Conservation (phyloP, 352 stramenopile genomes). For the Thraustochytrium sp. region DNA sequence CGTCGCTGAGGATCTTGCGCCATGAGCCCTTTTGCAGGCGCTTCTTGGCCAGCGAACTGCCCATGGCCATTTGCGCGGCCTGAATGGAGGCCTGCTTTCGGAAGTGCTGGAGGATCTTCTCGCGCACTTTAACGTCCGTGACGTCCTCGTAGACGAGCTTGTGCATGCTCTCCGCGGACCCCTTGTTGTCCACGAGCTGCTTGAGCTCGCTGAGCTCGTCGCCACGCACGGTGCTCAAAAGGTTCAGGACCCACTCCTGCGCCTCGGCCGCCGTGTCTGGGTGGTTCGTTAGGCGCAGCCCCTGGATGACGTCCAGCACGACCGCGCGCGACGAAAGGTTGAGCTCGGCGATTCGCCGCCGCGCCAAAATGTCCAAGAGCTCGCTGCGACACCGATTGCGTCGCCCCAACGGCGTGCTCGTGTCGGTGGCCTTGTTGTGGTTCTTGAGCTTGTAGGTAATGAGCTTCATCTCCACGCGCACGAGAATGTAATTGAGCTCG, state of each 20-base stretch:
- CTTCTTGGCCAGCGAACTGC: conserved; percentile 48
- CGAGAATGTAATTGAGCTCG: conserved; percentile 95
- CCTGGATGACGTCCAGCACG: conserved; percentile 88
- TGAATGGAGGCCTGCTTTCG: conserved; percentile 66
- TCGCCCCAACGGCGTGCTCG: background rate
- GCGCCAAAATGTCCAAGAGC: conserved; percentile 61
- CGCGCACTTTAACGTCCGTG: conserved; percentile 49
- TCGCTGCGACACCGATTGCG: conserved; percentile 20
- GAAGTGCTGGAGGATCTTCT: conserved; percentile 92
- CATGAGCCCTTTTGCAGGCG: conserved; percentile 66
- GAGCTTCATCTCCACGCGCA: conserved; percentile 84
- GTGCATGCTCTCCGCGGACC: conserved; percentile 91
- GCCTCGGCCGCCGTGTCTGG: conserved; percentile 71
- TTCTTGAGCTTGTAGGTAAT: conserved; percentile 99
- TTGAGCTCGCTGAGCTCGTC: conserved; percentile 94
- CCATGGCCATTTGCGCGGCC: conserved; percentile 29
- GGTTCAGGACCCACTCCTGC: conserved; percentile 83
- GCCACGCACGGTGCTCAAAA: conserved; percentile 88
- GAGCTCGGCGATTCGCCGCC: conserved; percentile 81
- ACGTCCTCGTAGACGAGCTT: conserved; percentile 85
- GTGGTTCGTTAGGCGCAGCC: conserved; percentile 92
- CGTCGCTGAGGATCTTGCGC: conserved; percentile 96
- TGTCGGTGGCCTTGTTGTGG: conserved; percentile 49
- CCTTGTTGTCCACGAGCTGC: conserved; percentile 85
- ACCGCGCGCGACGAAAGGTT: conserved; percentile 83